Percentiles rank a stretch among this genome's conserved stretches.
Conservation (phyloP, 2,329 filamentous ascomycete species). For the Alternaria arborescens region DNA sequence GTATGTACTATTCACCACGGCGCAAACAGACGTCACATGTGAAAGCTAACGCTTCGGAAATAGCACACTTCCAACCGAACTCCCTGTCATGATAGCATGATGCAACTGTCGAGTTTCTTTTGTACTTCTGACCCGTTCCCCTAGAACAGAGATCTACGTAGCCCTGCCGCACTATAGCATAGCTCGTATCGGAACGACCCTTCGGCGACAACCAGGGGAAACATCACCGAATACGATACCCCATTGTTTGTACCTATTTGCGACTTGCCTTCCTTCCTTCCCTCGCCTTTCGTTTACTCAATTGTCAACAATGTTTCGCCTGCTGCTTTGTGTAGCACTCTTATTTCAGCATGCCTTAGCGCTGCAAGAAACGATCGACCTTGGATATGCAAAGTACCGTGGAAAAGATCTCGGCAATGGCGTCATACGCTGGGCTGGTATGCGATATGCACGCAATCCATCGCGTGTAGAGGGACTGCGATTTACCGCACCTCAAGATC, state of each 20-base stretch:
- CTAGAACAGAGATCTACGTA: conserved; percentile 7
- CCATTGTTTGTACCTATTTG: neutral
- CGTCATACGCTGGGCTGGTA: conserved; percentile 75
- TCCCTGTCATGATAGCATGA: conserved; percentile 7
- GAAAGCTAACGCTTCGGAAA: conserved; percentile 1
- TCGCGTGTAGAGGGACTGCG: conserved; percentile 53
- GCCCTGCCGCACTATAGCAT: conserved; percentile 5
- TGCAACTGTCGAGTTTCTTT: conserved; percentile 1
- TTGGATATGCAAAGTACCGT: conserved; percentile 72
- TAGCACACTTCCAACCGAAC: neutral
- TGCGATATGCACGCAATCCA: conserved; percentile 69
- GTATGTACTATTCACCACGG: neutral
- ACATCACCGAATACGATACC: conserved; percentile 4
- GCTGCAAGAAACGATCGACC: conserved; percentile 61
- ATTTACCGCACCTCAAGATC: conserved; percentile 73
- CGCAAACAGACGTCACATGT: neutral
- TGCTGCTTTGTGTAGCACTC: conserved; percentile 35
- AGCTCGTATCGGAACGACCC: conserved; percentile 4
- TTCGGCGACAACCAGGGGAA: conserved; percentile 4
- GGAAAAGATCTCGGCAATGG: conserved; percentile 65
- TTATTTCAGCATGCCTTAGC: conserved; percentile 39
- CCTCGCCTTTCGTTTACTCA: neutral
- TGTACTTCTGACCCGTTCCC: neutral
- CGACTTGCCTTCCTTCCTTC: neutral
- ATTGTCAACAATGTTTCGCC: conserved; percentile 26